Evolutionary conservation across 2,329 filamentous ascomycete genomes (phyloP).

Genomic region (Claviceps quebecensis): DNA sequence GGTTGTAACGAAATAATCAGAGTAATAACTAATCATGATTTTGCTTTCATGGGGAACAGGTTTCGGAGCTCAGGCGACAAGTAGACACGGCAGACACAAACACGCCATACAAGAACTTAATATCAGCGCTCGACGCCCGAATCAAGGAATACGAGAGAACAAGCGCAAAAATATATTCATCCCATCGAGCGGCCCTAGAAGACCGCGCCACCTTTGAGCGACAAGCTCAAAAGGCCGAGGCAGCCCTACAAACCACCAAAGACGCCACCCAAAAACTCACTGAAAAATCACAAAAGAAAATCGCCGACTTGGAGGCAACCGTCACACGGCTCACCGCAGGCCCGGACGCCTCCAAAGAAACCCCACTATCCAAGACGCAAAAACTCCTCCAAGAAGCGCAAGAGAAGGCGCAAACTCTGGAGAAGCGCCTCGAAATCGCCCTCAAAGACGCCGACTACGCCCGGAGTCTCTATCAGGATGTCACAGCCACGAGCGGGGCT

Average conservation of each 20-base stretch:
- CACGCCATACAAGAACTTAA: slow-evolving; percentile 24
- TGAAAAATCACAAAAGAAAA: slow-evolving; percentile 23
- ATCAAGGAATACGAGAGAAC: slow-evolving; percentile 32
- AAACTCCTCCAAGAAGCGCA: slow-evolving; percentile 22
- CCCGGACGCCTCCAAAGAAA: slow-evolving; percentile 12
- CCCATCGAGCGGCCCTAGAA: slow-evolving; percentile 34
- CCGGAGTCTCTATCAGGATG: slow-evolving; percentile 44
- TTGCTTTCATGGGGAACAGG: slow-evolving; percentile 8
- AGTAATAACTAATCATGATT: neutral
- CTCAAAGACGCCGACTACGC: slow-evolving; percentile 41
- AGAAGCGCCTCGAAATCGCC: slow-evolving; percentile 25
- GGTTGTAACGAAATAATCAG: neutral
- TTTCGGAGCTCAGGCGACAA: slow-evolving; percentile 17
- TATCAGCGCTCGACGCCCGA: slow-evolving; percentile 29
- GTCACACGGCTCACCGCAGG: slow-evolving; percentile 16
- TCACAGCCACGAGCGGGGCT: slow-evolving; percentile 32
- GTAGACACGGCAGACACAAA: slow-evolving; percentile 17
- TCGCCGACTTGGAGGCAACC: slow-evolving; percentile 22
- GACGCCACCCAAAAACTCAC: slow-evolving; percentile 19
- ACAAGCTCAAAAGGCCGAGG: slow-evolving; percentile 27
- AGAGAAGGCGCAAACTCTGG: slow-evolving; percentile 25
- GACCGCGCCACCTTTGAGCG: slow-evolving; percentile 35
- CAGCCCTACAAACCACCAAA: slow-evolving; percentile 15
- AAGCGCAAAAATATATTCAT: slow-evolving; percentile 29
- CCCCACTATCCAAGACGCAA: slow-evolving; percentile 14